Evolutionary conservation across 1,284 basidiomycete genomes (phyloP).

Genomic region (Moniliella sp.): DNA sequence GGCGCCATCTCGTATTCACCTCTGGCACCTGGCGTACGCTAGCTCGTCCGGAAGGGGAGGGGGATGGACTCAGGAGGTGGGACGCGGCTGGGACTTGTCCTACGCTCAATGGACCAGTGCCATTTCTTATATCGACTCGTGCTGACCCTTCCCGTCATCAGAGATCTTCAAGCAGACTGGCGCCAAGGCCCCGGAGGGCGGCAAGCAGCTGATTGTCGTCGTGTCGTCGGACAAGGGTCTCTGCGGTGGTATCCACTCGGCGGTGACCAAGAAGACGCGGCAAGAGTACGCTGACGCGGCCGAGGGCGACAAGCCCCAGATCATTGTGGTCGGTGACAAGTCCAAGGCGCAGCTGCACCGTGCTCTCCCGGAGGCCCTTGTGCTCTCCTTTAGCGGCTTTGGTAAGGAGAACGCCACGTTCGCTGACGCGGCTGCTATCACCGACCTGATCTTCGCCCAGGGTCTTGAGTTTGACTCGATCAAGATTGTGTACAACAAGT

Average conservation of each 20-base stretch:
- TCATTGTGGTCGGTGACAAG: constrained; percentile 70
- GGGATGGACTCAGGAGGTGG: background rate
- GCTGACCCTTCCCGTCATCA: constrained; percentile 2
- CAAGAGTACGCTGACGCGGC: constrained; percentile 39
- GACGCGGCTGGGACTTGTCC: background rate
- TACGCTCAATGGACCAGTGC: background rate
- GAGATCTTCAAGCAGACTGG: constrained; percentile 32
- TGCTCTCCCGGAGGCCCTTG: constrained; percentile 46
- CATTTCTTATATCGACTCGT: background rate
- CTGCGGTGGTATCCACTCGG: constrained; percentile 98
- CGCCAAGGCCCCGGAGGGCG: constrained; percentile 19
- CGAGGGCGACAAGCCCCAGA: constrained; percentile 7
- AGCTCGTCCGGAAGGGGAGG: too few species aligned
- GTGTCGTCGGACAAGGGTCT: constrained; percentile 98
- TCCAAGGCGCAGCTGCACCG: constrained; percentile 76
- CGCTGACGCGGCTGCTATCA: constrained; percentile 75
- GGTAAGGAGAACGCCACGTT: constrained; percentile 93
- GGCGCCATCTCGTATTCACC: too few species aligned
- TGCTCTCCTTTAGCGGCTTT: constrained; percentile 85
- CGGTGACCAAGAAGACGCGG: constrained; percentile 70
- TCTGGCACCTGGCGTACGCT: too few species aligned
- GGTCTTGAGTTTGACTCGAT: constrained; percentile 66
- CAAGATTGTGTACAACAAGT: constrained; percentile 81
- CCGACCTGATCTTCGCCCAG: constrained; percentile 72
- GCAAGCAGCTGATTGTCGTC: constrained; percentile 45